Conservation (phyloP, 2,329 filamentous ascomycete species). For the Zalaria sp. region DNA sequence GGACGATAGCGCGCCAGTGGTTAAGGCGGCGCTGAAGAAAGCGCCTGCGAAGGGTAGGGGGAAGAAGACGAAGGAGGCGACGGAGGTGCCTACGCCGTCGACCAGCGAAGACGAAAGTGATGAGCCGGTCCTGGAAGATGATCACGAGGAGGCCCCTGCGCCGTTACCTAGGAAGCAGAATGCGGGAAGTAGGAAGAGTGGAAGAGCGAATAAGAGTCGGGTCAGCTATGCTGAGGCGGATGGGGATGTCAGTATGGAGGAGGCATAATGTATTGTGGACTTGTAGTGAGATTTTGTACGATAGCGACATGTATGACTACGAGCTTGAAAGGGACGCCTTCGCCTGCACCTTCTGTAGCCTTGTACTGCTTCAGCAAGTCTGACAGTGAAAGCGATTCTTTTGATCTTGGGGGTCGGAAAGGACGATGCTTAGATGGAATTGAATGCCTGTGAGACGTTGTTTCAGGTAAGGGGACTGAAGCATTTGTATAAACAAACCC, state of each 20-base stretch:
- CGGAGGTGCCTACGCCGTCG: constrained; percentile 28
- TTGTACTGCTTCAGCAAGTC: too few species aligned
- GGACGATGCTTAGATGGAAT: too few species aligned
- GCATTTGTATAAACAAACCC: too few species aligned
- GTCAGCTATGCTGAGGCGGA: constrained; percentile 14
- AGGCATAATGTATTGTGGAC: neutral
- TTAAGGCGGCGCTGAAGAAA: constrained; percentile 7
- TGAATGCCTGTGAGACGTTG: too few species aligned
- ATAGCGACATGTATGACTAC: too few species aligned
- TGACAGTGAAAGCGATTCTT: too few species aligned
- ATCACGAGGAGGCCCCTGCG: constrained; percentile 1
- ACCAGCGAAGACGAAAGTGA: constrained; percentile 22
- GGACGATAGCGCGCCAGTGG: constrained; percentile 15
- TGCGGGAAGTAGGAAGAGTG: constrained; percentile 6
- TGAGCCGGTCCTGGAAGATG: constrained; percentile 14
- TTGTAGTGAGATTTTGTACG: too few species aligned
- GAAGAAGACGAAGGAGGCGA: constrained; percentile 18
- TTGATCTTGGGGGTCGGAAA: too few species aligned
- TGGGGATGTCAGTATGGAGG: constrained; percentile 5
- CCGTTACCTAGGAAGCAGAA: neutral
- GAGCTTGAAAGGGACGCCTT: too few species aligned
- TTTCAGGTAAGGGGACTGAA: too few species aligned
- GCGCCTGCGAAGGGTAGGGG: constrained; percentile 8
- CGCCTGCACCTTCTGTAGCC: too few species aligned
- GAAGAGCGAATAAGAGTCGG: constrained; percentile 7